Percentiles rank a stretch among this genome's conserved stretches.
phyloP scores from a whole-genome alignment of 345 rosid species.

The Corchorus olitorius region DNA sequence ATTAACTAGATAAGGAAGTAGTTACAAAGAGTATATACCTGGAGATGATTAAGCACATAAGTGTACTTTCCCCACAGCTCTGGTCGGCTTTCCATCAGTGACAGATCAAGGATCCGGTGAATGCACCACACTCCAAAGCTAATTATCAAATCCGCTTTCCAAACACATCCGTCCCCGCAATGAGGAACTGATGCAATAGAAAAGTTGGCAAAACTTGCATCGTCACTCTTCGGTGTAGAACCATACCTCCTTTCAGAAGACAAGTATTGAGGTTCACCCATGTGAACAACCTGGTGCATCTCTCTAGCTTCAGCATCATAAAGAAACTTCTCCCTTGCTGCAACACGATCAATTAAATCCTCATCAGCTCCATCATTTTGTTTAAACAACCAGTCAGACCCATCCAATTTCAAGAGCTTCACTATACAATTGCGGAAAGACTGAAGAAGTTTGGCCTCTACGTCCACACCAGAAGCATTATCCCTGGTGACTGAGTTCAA shows the following conservation, averaged over 20 bases:
- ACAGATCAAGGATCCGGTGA: conserved; percentile 83
- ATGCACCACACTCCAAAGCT: conserved; percentile 99
- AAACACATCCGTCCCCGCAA: conserved; percentile 93
- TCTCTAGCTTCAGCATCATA: conserved; percentile 78
- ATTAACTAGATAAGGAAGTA: not conserved
- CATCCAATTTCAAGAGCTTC: conserved; percentile 83
- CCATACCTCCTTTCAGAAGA: conserved; percentile 37
- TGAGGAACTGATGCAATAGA: conserved; percentile 72
- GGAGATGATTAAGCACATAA: conserved; percentile 91
- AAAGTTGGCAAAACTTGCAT: conserved; percentile 29
- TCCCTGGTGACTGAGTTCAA: conserved; percentile 45
- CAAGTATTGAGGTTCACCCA: conserved; percentile 46
- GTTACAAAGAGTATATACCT: conserved; percentile 50
- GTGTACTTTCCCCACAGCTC: conserved; percentile 99
- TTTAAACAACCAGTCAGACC: conserved; percentile 93
- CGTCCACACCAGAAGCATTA: conserved; percentile 47
- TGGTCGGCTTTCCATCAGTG: conserved; percentile 96
- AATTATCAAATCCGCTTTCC: conserved; percentile 73
- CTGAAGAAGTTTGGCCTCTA: conserved; percentile 81
- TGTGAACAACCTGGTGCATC: conserved; percentile 43
- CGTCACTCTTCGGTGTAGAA: conserved; percentile 32
- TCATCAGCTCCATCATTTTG: conserved; percentile 89
- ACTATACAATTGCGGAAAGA: conserved; percentile 75
- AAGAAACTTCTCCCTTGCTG: conserved; percentile 80
- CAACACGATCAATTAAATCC: conserved; percentile 85